Evolutionary conservation across 139 green algal species (phyloP).

Genomic region (Pycnococcus provasolii): DNA sequence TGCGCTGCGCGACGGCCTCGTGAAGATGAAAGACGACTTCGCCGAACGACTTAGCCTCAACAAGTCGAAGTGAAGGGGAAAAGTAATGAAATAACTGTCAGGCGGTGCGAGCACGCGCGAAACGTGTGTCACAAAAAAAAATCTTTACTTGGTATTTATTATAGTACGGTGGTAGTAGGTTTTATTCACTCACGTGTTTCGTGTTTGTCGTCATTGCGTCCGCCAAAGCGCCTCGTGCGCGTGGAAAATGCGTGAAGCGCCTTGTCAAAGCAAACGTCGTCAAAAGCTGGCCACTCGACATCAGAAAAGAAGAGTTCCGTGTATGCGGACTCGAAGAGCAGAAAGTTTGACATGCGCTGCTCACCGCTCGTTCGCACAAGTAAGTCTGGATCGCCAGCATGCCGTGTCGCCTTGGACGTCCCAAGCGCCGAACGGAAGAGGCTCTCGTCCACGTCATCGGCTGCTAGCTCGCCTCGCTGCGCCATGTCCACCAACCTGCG

Average conservation of each 20-base stretch:
- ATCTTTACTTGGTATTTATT: too few species aligned
- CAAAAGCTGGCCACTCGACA: slow-evolving; percentile 57
- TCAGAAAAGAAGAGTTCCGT: slow-evolving; percentile 56
- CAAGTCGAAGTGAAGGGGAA: too few species aligned
- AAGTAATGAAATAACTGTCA: too few species aligned
- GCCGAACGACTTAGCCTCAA: too few species aligned
- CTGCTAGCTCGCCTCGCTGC: slow-evolving; percentile 34
- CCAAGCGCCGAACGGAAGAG: not conserved
- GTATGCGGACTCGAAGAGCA: slow-evolving; percentile 65
- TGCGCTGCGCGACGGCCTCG: slow-evolving; percentile 69
- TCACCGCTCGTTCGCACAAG: slow-evolving; percentile 68
- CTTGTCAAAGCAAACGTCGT: slow-evolving; percentile 25
- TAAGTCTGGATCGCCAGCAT: slow-evolving; percentile 45
- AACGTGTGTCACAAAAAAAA: too few species aligned
- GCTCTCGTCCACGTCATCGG: slow-evolving; percentile 35
- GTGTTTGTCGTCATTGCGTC: not conserved
- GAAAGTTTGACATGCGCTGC: slow-evolving; percentile 65
- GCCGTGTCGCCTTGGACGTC: slow-evolving; percentile 11
- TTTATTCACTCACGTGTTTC: too few species aligned
- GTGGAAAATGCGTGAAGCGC: slow-evolving; percentile 35
- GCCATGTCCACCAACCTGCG: slow-evolving; percentile 37
- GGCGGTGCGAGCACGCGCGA: too few species aligned
- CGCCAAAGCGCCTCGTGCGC: slow-evolving; percentile 45
- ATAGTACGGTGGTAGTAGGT: too few species aligned
- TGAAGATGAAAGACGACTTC: slow-evolving; percentile 93